phyloP scores from a whole-genome alignment of 331 rosid species.

The Pyrus hybrid region DNA sequence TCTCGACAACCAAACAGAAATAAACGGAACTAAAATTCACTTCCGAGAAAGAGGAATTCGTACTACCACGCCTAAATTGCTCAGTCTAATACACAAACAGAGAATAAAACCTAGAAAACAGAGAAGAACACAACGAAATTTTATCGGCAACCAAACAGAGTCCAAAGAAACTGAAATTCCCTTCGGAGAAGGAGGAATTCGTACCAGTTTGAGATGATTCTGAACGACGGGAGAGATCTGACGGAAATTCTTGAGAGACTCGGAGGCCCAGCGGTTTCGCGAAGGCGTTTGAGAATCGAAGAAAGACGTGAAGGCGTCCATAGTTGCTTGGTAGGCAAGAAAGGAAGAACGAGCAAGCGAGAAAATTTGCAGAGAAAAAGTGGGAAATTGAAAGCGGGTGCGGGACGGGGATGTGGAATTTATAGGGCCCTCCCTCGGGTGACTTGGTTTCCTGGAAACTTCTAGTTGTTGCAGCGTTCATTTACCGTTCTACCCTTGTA shows the following conservation, averaged over 20 bases:
- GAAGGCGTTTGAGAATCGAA: conserved; percentile 57
- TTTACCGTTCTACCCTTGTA: background rate
- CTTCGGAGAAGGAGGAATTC: background rate
- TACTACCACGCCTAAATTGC: conserved; percentile 41
- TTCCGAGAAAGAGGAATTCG: background rate
- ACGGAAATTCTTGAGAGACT: conserved; percentile 67
- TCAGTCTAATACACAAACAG: background rate
- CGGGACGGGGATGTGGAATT: background rate
- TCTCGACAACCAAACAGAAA: background rate
- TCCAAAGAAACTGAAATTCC: background rate
- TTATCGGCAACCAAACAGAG: background rate
- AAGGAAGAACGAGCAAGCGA: background rate
- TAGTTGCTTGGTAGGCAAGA: background rate
- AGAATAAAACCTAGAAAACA: background rate
- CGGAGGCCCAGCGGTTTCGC: conserved; percentile 58
- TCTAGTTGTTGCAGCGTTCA: background rate
- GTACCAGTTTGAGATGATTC: conserved; percentile 73
- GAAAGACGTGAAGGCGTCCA: conserved; percentile 66
- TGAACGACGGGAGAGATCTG: conserved; percentile 77
- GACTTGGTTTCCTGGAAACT: background rate
- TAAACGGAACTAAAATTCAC: background rate
- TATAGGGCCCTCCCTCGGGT: background rate
- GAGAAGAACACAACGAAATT: background rate
- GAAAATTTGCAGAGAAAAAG: background rate
- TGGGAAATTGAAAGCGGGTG: background rate